Percentiles rank a stretch among this genome's conserved stretches.
Conservation (phyloP, 2,329 filamentous ascomycete species). For the Ophiocordyceps robertsii region DNA sequence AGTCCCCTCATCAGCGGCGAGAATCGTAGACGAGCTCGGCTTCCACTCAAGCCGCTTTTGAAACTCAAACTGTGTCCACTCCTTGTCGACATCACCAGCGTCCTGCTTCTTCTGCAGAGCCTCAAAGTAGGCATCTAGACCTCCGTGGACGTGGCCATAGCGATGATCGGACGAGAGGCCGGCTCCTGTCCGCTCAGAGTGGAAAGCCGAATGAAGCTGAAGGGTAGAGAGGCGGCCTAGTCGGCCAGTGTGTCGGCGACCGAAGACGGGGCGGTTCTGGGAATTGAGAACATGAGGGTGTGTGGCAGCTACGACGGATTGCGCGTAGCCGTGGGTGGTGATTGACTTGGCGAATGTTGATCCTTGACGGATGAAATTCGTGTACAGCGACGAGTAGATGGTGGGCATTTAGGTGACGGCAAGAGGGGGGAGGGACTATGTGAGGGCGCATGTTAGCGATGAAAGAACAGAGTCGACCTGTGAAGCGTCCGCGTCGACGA, state of each 20-base stretch:
- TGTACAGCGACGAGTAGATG: conserved; percentile 55
- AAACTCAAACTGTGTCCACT: conserved; percentile 89
- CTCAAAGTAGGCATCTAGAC: conserved; percentile 82
- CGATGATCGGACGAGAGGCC: conserved; percentile 40
- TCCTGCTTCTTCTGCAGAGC: conserved; percentile 71
- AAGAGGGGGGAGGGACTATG: conserved; percentile 24
- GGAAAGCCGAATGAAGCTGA: conserved; percentile 67
- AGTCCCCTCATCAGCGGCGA: conserved; percentile 44
- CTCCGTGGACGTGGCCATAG: conserved; percentile 41
- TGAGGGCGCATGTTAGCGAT: background rate
- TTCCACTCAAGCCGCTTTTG: conserved; percentile 86
- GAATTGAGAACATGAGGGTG: conserved; percentile 66
- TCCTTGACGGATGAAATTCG: conserved; percentile 90
- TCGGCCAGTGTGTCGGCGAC: conserved; percentile 40
- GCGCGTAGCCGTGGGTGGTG: conserved; percentile 93
- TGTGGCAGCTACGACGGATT: conserved; percentile 90
- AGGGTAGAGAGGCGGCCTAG: conserved; percentile 39
- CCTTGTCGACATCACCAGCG: conserved; percentile 50
- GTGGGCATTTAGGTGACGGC: conserved; percentile 82
- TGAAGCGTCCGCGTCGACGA: background rate
- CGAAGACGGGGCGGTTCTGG: conserved; percentile 53
- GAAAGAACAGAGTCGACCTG: background rate
- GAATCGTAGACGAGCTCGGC: conserved; percentile 39
- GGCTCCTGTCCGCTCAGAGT: conserved; percentile 39
- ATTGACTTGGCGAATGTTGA: conserved; percentile 76